Evolutionary conservation across 441 rosid genomes (phyloP).

Genomic region (Codiaeum variegatum): DNA sequence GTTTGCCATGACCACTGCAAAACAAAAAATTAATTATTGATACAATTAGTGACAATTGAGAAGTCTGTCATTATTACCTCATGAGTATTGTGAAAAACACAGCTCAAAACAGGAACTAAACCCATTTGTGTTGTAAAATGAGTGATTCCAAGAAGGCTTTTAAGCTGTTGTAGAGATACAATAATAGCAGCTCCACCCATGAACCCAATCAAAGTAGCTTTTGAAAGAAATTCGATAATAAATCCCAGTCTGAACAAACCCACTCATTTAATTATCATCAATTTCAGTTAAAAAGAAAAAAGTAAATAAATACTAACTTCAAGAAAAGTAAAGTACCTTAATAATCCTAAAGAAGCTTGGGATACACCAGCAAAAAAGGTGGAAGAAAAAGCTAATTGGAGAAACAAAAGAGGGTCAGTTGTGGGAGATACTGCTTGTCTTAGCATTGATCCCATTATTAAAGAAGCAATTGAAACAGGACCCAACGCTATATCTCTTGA

Average conservation of each 20-base stretch:
- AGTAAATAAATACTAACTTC: too few species aligned
- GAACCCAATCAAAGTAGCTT: slow-evolving; percentile 82
- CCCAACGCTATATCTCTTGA: slow-evolving; percentile 93
- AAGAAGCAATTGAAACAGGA: slow-evolving; percentile 88
- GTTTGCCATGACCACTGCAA: slow-evolving; percentile 95
- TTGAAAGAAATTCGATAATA: slow-evolving; percentile 77
- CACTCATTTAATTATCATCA: background rate
- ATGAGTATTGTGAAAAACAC: slow-evolving; percentile 58
- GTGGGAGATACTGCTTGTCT: slow-evolving; percentile 74
- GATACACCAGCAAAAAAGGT: slow-evolving; percentile 90
- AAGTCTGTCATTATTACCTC: slow-evolving; percentile 62
- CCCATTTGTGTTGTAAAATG: slow-evolving; percentile 78
- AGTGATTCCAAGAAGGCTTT: slow-evolving; percentile 78
- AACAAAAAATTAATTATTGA: background rate
- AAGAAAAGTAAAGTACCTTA: too few species aligned
- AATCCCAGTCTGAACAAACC: slow-evolving; percentile 60
- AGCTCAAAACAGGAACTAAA: slow-evolving; percentile 66
- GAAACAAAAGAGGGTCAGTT: slow-evolving; percentile 54
- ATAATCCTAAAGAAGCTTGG: slow-evolving; percentile 82
- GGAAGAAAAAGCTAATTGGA: slow-evolving; percentile 82
- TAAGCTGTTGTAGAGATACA: slow-evolving; percentile 81
- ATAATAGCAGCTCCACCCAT: slow-evolving; percentile 94
- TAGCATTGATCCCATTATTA: slow-evolving; percentile 87
- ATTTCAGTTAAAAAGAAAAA: too few species aligned
- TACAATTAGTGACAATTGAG: too few species aligned